These are phyloP conservation scores for Protomyces gravidus DNA, from an alignment of 1,139 yeast species.

Conservation along the genomic window DNA sequence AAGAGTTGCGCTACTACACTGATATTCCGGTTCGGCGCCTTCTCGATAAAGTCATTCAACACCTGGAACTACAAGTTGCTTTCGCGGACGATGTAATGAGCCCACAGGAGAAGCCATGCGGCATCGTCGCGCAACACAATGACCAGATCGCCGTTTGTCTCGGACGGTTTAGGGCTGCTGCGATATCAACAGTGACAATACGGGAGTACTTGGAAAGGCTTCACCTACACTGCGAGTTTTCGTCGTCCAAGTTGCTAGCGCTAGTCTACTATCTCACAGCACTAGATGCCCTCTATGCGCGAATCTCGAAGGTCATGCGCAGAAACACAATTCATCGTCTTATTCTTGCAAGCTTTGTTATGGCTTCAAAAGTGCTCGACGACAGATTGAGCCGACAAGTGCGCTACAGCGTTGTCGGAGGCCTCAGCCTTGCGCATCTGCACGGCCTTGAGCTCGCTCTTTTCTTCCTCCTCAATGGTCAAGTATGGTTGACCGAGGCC, in stretches of 20 bases:
- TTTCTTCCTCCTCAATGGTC: conserved; percentile 20
- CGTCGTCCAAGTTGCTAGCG: conserved; percentile 17
- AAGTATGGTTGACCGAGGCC: conserved; percentile 20
- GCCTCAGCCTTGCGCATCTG: conserved; percentile 17
- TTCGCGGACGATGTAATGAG: conserved; percentile 6
- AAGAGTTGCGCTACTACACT: conserved; percentile 4
- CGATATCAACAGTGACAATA: conserved; percentile 5
- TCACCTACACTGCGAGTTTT: conserved; percentile 21
- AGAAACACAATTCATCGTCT: conserved; percentile 18
- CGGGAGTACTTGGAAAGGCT: conserved; percentile 19
- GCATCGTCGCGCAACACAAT: conserved; percentile 15
- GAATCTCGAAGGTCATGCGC: conserved; percentile 14
- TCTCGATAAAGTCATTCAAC: conserved; percentile 12
- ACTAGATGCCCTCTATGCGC: conserved; percentile 11
- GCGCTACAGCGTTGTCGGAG: conserved; percentile 23
- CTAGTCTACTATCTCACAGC: conserved; percentile 14
- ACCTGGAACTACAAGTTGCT: conserved; percentile 10
- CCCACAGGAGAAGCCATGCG: conserved; percentile 14
- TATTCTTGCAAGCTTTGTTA: conserved; percentile 14
- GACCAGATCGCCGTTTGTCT: conserved; percentile 19
- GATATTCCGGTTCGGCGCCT: conserved; percentile 2
- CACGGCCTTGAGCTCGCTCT: conserved; percentile 27
- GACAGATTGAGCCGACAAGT: conserved; percentile 21
- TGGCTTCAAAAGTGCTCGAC: conserved; percentile 23
- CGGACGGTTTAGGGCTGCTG: conserved; percentile 14